Conservation (phyloP, 352 stramenopile genomes). For the Phytophthora hybrid region DNA sequence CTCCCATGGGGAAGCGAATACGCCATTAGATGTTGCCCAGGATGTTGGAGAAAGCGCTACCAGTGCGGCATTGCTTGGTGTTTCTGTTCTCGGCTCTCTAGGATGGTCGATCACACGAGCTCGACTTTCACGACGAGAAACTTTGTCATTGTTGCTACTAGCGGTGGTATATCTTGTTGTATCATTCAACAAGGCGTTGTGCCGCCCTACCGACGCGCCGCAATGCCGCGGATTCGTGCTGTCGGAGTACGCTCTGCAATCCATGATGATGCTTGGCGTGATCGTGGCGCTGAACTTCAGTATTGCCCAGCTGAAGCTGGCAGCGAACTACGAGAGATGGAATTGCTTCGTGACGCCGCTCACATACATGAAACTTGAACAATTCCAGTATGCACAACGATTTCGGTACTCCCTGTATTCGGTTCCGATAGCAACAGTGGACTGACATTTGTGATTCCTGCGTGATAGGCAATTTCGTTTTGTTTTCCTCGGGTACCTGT, state of each 20-base stretch:
- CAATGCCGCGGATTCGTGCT: constrained; percentile 72
- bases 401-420: background rate
- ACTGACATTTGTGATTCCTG: background rate
- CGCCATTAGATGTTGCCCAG: constrained; percentile 42
- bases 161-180: constrained; percentile 55
- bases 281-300: constrained; percentile 78
- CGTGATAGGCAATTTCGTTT: constrained; percentile 57
- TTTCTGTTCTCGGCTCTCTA: constrained; percentile 63
- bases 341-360: constrained; percentile 65
- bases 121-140: constrained; percentile 51
- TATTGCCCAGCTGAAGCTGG: constrained; percentile 58
- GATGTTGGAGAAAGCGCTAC: constrained; percentile 50
- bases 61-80: constrained; percentile 47
- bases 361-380: constrained; percentile 78
- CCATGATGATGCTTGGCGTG: constrained; percentile 69
- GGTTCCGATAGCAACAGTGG: background rate
- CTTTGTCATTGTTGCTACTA: constrained; percentile 42
- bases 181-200: constrained; percentile 56
- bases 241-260: constrained; percentile 72
- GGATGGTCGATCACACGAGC: constrained; percentile 73
- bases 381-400: constrained; percentile 55
- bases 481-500: constrained; percentile 62
- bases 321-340: constrained; percentile 62
- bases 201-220: constrained; percentile 43
- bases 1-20: constrained; percentile 35